Percentiles rank a stretch among this genome's conserved stretches.
These are phyloP conservation scores for Zangia roseola DNA, from an alignment of 768 basidiomycete genomes.

Conservation along the genomic window DNA sequence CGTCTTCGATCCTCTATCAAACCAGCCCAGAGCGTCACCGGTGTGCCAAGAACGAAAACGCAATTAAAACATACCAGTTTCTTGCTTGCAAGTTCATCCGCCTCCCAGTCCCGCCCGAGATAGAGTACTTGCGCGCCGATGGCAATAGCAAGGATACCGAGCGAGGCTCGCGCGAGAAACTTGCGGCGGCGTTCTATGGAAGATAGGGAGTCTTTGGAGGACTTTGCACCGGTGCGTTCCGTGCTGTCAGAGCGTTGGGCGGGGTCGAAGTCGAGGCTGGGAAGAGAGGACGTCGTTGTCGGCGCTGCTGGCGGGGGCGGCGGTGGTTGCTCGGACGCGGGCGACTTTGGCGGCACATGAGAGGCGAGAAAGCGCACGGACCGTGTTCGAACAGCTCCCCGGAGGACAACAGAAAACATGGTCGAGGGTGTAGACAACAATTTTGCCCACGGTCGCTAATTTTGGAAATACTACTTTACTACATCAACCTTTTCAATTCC, in stretches of 20 bases:
- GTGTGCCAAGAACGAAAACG: not conserved
- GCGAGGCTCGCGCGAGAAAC: slow-evolving; percentile 51
- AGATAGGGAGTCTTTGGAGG: slow-evolving; percentile 75
- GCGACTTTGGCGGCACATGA: slow-evolving; percentile 15
- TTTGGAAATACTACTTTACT: not conserved
- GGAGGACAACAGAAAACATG: slow-evolving; percentile 27
- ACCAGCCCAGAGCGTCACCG: not conserved
- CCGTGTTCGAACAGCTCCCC: slow-evolving; percentile 23
- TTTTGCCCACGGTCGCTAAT: not conserved
- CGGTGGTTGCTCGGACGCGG: slow-evolving; percentile 3
- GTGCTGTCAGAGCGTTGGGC: slow-evolving; percentile 36
- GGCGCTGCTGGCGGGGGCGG: slow-evolving; percentile 5
- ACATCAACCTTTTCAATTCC: slow-evolving; percentile 33
- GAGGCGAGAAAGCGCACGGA: slow-evolving; percentile 25
- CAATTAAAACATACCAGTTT: slow-evolving; percentile 48
- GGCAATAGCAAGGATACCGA: slow-evolving; percentile 55
- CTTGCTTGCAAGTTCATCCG: slow-evolving; percentile 63
- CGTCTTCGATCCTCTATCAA: slow-evolving; percentile 54
- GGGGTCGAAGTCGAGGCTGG: slow-evolving; percentile 67
- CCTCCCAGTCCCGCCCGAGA: slow-evolving; percentile 78
- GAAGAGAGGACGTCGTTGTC: slow-evolving; percentile 26
- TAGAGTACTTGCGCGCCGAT: slow-evolving; percentile 57
- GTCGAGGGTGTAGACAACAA: too few relatives aligned
- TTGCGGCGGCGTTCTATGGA: slow-evolving; percentile 73
- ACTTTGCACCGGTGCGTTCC: slow-evolving; percentile 71